These are phyloP conservation scores for Bothriochloa decipiens DNA, from an alignment of 176 grass and related monocot species.

Conservation along the genomic window DNA sequence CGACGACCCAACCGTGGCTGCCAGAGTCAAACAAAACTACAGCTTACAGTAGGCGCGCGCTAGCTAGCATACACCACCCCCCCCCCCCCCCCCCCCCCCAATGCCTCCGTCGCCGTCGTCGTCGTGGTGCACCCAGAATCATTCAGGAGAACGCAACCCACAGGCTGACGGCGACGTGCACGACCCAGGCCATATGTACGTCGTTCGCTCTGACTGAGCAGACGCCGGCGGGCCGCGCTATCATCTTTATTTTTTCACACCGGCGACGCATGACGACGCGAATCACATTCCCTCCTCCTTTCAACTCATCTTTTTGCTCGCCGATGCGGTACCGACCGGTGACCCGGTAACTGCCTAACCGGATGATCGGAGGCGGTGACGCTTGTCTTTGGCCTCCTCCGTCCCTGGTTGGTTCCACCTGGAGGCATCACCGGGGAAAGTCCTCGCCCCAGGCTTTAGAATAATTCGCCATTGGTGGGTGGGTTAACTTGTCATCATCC, in stretches of 20 bases:
- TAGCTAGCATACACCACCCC: not conserved
- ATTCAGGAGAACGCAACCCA: no score
- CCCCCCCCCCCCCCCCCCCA: no score
- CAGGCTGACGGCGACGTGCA: conserved; percentile 20
- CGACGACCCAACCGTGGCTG: no score
- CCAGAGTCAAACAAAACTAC: no score
- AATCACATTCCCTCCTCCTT: not conserved
- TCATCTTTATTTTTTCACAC: conserved; percentile 1
- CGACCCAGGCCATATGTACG: not conserved
- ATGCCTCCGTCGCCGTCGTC: no score
- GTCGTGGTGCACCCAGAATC: no score
- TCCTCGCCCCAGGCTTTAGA: conserved; percentile 17
- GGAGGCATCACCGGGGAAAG: not conserved
- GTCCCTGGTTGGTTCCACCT: not conserved
- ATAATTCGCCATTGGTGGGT: conserved; percentile 40
- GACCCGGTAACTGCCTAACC: no score
- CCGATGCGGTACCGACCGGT: no score
- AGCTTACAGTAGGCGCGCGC: no score
- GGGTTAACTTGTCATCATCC: conserved; percentile 49
- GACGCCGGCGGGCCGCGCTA: no score
- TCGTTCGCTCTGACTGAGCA: no score
- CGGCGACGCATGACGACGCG: not conserved
- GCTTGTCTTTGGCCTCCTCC: not conserved
- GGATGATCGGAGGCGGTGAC: not conserved
- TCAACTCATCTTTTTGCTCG: not conserved